Conservation (phyloP, 2,329 filamentous ascomycete genomes). For the Trichoderma sp. region DNA sequence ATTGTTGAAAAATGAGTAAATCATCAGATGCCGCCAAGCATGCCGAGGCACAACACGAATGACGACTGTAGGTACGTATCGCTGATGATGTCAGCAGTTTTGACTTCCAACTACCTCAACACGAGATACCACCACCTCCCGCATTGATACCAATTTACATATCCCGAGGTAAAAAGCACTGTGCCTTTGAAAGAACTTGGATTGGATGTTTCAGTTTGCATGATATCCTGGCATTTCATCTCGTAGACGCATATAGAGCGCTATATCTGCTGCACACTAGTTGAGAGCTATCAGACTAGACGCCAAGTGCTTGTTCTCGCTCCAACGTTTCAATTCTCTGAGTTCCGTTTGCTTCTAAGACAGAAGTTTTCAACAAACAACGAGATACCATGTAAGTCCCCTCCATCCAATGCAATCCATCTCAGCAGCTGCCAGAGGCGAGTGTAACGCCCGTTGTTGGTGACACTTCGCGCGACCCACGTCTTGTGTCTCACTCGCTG, state of each 20-base stretch:
- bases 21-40: background rate
- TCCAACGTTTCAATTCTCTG: background rate
- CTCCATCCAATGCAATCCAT: background rate
- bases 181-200: background rate
- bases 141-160: background rate
- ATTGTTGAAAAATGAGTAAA: background rate
- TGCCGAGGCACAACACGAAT: background rate
- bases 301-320: background rate
- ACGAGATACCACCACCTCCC: background rate
- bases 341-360: background rate
- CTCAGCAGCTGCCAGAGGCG: background rate
- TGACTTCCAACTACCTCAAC: background rate
- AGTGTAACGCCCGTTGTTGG: constrained; percentile 5
- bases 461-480: background rate
- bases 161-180: background rate
- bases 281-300: background rate
- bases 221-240: background rate
- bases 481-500: background rate
- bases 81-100: constrained; percentile 13
- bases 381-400: background rate
- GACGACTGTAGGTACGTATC: background rate
- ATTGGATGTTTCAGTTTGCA: background rate
- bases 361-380: background rate
- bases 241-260: background rate
- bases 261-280: background rate